Percentiles rank a stretch among this genome's conserved stretches.
Conservation (phyloP, 371 early-diverging fungal species). For the Blastocladiella emersonii region DNA sequence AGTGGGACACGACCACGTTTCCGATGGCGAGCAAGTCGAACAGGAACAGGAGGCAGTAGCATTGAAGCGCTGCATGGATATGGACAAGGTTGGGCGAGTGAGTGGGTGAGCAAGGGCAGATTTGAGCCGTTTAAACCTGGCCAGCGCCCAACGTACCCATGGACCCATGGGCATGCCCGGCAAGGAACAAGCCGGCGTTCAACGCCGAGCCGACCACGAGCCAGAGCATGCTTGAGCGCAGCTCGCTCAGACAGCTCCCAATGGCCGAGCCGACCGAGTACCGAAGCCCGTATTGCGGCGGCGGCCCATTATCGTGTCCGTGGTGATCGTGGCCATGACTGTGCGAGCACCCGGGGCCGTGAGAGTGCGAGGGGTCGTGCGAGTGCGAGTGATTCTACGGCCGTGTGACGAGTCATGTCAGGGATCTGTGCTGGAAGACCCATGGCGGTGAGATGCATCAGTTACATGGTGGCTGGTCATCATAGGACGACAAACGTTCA, state of each 20-base stretch:
- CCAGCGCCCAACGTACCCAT: neutral
- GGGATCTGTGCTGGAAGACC: too few relatives aligned
- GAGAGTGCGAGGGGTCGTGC: neutral
- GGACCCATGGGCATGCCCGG: neutral
- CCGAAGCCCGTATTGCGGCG: neutral
- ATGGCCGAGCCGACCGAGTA: neutral
- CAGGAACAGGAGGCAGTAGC: neutral
- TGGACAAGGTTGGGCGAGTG: too few relatives aligned
- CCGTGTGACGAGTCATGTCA: too few relatives aligned
- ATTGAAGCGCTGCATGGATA: neutral
- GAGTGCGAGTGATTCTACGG: neutral
- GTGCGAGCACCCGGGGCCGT: neutral
- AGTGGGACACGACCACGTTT: neutral
- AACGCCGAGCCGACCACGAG: neutral
- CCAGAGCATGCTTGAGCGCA: neutral
- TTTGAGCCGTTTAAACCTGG: too few relatives aligned
- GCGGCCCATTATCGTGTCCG: neutral
- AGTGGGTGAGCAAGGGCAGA: neutral
- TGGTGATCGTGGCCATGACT: neutral
- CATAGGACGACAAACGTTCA: too few relatives aligned
- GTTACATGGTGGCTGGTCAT: too few relatives aligned
- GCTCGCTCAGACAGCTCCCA: neutral
- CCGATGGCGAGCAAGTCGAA: neutral
- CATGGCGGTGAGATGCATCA: too few relatives aligned
- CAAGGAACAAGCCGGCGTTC: neutral